phyloP scores from a whole-genome alignment of 2,329 filamentous ascomycete genomes.

The Coccinonectria pachysandricola region DNA sequence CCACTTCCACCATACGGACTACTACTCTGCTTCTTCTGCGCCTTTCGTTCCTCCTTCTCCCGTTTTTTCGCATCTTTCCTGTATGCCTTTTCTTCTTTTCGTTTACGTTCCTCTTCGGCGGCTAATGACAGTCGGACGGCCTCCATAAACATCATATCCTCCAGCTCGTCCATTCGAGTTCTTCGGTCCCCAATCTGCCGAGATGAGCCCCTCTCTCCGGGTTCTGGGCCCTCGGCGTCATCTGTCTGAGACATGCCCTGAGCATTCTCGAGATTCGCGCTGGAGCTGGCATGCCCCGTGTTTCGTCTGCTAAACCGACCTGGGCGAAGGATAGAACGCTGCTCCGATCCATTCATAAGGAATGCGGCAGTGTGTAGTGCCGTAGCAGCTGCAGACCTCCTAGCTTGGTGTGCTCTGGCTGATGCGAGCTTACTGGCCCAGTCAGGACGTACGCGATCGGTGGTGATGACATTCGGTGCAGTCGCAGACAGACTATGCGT shows the following conservation, averaged over 20 bases:
- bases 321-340: conserved; percentile 34
- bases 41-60: conserved; percentile 76
- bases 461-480: conserved; percentile 80
- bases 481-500: conserved; percentile 64
- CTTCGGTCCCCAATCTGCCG: conserved; percentile 25
- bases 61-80: conserved; percentile 74
- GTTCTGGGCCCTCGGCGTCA: conserved; percentile 14
- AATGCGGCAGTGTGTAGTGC: conserved; percentile 93
- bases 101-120: conserved; percentile 84
- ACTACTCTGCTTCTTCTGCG: conserved; percentile 49
- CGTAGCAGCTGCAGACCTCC: conserved; percentile 84
- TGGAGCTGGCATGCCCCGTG: conserved; percentile 29
- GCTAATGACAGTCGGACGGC: conserved; percentile 86
- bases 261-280: conserved; percentile 16
- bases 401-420: conserved; percentile 73
- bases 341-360: conserved; percentile 59
- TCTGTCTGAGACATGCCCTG: conserved; percentile 6
- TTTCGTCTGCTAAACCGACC: conserved; percentile 49
- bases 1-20: conserved; percentile 25
- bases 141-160: conserved; percentile 98
- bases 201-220: conserved; percentile 12
- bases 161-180: conserved; percentile 69
- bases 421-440: conserved; percentile 85
- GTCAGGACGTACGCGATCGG: conserved; percentile 83
- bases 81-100: conserved; percentile 48